Percentiles rank a stretch among this genome's conserved stretches.
These are phyloP conservation scores for Juncus inflexus DNA, from an alignment of 176 grass and related monocot species.

Conservation along the genomic window DNA sequence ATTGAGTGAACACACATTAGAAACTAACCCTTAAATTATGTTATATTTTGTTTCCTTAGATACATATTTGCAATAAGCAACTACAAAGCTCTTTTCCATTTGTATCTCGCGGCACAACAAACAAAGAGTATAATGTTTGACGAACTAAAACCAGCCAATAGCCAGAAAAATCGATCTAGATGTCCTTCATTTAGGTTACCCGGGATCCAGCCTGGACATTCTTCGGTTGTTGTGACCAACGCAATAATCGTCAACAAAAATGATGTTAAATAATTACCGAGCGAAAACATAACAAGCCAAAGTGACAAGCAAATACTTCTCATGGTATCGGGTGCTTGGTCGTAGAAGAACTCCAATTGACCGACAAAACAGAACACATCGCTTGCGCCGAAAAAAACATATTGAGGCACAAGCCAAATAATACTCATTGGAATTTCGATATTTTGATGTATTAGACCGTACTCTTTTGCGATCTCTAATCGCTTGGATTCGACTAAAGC, in stretches of 20 bases:
- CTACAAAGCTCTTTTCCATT: conserved; percentile 20
- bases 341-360: conserved; percentile 30
- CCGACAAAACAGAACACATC: conserved; percentile 30
- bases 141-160: conserved; percentile 22
- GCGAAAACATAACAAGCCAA: conserved; percentile 19
- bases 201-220: conserved; percentile 31
- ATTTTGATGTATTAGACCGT: conserved; percentile 25
- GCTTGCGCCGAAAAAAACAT: conserved; percentile 20
- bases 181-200: conserved; percentile 35
- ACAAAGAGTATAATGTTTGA: conserved; percentile 30
- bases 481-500: conserved; percentile 55
- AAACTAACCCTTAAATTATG: no score
- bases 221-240: conserved; percentile 20
- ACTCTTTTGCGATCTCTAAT: conserved; percentile 32
- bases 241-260: conserved; percentile 30
- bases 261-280: conserved; percentile 37
- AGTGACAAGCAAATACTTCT: conserved; percentile 26
- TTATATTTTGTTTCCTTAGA: no score
- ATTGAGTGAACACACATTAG: no score
- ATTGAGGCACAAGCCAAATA: conserved; percentile 56
- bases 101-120: conserved; percentile 27
- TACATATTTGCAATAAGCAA: not conserved
- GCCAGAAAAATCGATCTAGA: conserved; percentile 33
- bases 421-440: conserved; percentile 47
- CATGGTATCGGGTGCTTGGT: conserved; percentile 29